Evolutionary conservation across 768 basidiomycete genomes (phyloP), one percentile per base, ranked within the genome.

Genomic region (Trichaptum fuscoviolaceum): DNA sequence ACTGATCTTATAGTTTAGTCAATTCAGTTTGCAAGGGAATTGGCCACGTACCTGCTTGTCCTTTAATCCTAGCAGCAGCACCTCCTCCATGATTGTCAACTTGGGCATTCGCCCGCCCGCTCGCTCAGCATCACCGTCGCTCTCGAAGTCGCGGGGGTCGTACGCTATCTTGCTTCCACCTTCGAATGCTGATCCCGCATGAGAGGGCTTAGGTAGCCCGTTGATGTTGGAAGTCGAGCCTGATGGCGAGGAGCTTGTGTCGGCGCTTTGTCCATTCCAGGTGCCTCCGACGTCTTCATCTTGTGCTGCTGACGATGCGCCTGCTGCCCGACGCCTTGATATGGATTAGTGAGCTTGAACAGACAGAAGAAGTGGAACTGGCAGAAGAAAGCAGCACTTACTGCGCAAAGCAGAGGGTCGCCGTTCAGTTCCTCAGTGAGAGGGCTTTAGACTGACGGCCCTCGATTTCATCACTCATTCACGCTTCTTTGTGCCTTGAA

Each of bases 11-110:
- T 58, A 27, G 66, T 15, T 23, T 27, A n/a, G 24, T 52, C 42
- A 12, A 52, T 52, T 52, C 42, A 12, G 15, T 4, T 12, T 52
- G 42, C 42, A 12, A 2, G 42, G 15, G 3, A 12, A 61, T 23
- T 26, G 15, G 67, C 63, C 27, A 79, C 83, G 24, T 71, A 95
- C 95, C 81, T 96, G 95, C 74, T 95, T 96, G 79, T 99, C 97
- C 77, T 99, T 98, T 66, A 99, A 80, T 4, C 97, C 97, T 15
- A 99, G 79, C 66, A 99, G 77, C 68, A 99, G 80, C 7, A 99
- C 89, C 80, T 99, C 97, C 80, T 99, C 97, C 92, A 99, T 92
- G 66, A 99, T 84, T 26, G 97, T 99, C 71, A 99, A 80, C 66
- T 83, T 82, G 2, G 97, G 97, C 77, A 90, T 84, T 77, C 85